These are phyloP conservation scores for Ploettnerulaceae sp. DNA, from an alignment of 2,329 filamentous ascomycete genomes.

Conservation along the genomic window DNA sequence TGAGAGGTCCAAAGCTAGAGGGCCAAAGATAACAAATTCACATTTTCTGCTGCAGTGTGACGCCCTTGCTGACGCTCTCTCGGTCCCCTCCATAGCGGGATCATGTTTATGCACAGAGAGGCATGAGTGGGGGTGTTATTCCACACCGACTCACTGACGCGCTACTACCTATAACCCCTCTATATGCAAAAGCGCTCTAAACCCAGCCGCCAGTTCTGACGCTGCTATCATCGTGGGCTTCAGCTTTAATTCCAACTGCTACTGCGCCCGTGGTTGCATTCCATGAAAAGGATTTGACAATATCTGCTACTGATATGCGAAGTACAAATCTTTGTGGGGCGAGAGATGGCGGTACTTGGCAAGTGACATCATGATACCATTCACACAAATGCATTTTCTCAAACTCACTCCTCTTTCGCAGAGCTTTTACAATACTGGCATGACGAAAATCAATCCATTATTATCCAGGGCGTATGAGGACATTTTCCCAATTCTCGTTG, in stretches of 20 bases:
- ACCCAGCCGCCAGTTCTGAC: constrained; percentile 3
- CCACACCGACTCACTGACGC: constrained; percentile 35
- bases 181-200: neutral
- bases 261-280: constrained; percentile 1
- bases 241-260: neutral
- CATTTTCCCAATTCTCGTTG: neutral
- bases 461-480: neutral
- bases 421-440: neutral
- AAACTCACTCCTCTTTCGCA: neutral
- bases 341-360: constrained; percentile 4
- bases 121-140: constrained; percentile 13
- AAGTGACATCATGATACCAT: constrained; percentile 9
- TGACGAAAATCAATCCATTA: neutral
- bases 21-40: constrained; percentile 12
- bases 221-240: constrained; percentile 11
- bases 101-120: neutral
- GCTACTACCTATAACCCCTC: constrained; percentile 1
- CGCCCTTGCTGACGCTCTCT: constrained; percentile 11
- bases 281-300: constrained; percentile 1
- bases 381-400: neutral
- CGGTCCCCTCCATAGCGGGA: too few species aligned
- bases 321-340: neutral
- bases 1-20: constrained; percentile 1
- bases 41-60: constrained; percentile 12
- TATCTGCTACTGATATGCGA: too few species aligned